Conservation (phyloP, 2,329 filamentous ascomycete genomes). For the Aspergillus thermomutatus region DNA sequence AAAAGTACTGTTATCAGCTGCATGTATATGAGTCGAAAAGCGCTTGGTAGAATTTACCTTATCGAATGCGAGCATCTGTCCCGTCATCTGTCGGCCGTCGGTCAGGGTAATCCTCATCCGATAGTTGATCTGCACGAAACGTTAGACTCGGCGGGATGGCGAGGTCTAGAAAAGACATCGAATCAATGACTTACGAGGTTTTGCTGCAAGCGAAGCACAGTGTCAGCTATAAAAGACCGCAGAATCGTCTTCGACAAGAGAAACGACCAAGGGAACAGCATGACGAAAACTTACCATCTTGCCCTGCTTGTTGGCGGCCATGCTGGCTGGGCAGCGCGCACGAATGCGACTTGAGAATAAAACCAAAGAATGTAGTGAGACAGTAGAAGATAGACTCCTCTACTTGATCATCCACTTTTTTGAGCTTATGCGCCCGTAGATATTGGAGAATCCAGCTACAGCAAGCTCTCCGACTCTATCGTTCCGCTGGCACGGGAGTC, state of each 20-base stretch:
- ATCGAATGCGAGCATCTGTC: conserved; percentile 97
- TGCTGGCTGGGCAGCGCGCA: conserved; percentile 42
- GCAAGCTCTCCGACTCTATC: conserved; percentile 13
- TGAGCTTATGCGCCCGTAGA: conserved; percentile 10
- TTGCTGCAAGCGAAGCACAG: conserved; percentile 48
- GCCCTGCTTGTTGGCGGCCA: conserved; percentile 84
- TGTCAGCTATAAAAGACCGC: conserved; percentile 52
- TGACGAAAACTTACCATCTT: conserved; percentile 81
- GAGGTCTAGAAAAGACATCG: neutral
- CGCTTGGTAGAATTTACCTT: conserved; percentile 57
- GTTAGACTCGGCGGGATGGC: conserved; percentile 45
- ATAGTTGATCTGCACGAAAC: conserved; percentile 79
- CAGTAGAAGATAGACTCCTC: conserved; percentile 21
- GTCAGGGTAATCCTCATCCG: conserved; percentile 96
- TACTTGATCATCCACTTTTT: conserved; percentile 12
- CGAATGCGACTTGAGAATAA: conserved; percentile 42
- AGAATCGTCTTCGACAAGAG: neutral
- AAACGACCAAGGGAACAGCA: neutral
- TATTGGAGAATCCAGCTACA: conserved; percentile 1
- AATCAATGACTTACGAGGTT: conserved; percentile 55
- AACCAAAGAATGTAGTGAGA: conserved; percentile 25
- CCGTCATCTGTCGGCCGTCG: conserved; percentile 93
- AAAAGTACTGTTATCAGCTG: neutral
- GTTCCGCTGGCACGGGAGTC: conserved; percentile 8
- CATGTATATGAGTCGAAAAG: neutral